Evolutionary conservation across 2,329 filamentous ascomycete species (phyloP).

Genomic region (Xylogone sp.): DNA sequence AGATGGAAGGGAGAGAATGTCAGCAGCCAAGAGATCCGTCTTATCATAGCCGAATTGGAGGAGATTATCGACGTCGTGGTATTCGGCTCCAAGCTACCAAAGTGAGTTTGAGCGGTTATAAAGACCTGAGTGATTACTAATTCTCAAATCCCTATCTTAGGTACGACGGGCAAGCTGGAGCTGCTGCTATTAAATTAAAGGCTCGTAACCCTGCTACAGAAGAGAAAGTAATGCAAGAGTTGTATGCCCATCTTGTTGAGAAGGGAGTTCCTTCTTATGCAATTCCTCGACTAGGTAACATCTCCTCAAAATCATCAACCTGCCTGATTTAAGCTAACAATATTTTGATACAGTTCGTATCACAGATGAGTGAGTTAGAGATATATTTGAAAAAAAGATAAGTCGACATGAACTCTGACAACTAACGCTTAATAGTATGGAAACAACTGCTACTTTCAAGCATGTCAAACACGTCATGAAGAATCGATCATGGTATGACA

Average conservation of each 20-base stretch:
- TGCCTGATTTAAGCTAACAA: not conserved
- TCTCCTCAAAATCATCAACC: not conserved
- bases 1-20: slow-evolving; percentile 49
- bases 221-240: slow-evolving; percentile 30
- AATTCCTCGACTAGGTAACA: slow-evolving; percentile 34
- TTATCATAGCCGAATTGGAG: slow-evolving; percentile 37
- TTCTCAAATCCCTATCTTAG: slow-evolving; percentile 17
- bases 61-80: slow-evolving; percentile 40
- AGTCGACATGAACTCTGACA: not conserved
- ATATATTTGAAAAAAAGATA: not conserved
- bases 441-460: slow-evolving; percentile 45
- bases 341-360: slow-evolving; percentile 31
- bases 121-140: not conserved
- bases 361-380: slow-evolving; percentile 36
- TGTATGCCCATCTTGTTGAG: slow-evolving; percentile 35
- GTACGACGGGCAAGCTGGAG: slow-evolving; percentile 45
- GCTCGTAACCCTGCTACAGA: slow-evolving; percentile 26
- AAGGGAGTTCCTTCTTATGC: slow-evolving; percentile 43
- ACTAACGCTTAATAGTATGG: slow-evolving; percentile 25
- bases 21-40: slow-evolving; percentile 39
- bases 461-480: slow-evolving; percentile 41
- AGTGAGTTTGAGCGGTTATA: slow-evolving; percentile 22
- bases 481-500: slow-evolving; percentile 37
- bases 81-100: slow-evolving; percentile 36
- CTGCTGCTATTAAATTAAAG: slow-evolving; percentile 39